Conservation (phyloP, 2,329 filamentous ascomycete genomes). For the Colletotrichum aenigma region DNA sequence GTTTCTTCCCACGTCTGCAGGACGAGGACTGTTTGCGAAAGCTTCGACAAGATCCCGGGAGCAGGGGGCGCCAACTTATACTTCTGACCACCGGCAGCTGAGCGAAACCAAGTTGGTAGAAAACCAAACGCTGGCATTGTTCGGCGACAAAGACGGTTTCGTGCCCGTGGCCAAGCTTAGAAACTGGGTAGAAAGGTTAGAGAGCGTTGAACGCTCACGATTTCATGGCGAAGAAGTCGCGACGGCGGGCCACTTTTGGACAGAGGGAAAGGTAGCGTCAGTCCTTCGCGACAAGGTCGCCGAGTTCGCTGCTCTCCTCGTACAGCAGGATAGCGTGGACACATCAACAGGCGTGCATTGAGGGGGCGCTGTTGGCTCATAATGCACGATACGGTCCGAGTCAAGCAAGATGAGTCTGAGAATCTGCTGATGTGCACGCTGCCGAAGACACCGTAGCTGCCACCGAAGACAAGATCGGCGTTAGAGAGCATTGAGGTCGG, state of each 20-base stretch:
- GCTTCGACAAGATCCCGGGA: background rate
- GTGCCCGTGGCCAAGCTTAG: slow-evolving; percentile 68
- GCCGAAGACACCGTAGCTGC: background rate
- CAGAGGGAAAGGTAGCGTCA: slow-evolving; percentile 53
- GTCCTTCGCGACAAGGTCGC: slow-evolving; percentile 34
- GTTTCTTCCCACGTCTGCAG: slow-evolving; percentile 39
- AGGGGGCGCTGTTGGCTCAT: background rate
- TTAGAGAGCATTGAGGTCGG: background rate
- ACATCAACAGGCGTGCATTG: background rate
- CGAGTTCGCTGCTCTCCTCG: slow-evolving; percentile 27
- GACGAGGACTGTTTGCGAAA: slow-evolving; percentile 21
- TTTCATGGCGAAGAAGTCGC: slow-evolving; percentile 55
- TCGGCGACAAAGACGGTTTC: slow-evolving; percentile 78
- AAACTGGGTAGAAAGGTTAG: slow-evolving; percentile 66
- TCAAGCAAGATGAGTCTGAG: background rate
- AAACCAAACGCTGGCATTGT: slow-evolving; percentile 71
- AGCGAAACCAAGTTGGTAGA: slow-evolving; percentile 61
- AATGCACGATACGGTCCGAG: background rate
- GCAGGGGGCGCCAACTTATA: slow-evolving; percentile 10
- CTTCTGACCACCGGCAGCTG: background rate
- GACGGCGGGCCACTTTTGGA: slow-evolving; percentile 68
- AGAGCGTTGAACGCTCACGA: slow-evolving; percentile 40
- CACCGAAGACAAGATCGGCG: background rate
- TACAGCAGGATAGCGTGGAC: background rate
- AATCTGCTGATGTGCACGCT: background rate